Evolutionary conservation across 345 rosid species (phyloP).

Genomic region (Moringa oleifera): DNA sequence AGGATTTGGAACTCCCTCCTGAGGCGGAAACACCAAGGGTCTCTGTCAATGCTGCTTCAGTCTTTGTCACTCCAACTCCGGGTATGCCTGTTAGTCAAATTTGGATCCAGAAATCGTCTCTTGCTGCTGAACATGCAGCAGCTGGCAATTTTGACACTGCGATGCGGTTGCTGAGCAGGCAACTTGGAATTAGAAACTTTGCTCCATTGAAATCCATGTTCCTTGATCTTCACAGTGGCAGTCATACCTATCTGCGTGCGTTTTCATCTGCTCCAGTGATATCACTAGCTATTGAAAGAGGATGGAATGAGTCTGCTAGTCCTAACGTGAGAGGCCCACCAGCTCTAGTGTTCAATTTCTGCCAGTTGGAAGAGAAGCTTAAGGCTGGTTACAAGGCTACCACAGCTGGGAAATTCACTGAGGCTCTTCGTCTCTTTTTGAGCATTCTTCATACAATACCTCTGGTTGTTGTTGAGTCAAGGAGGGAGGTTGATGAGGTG

Average conservation of each 20-base stretch:
- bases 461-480: constrained; percentile 78
- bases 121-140: constrained; percentile 90
- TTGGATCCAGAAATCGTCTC: constrained; percentile 82
- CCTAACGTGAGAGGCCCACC: constrained; percentile 92
- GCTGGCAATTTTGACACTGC: constrained; percentile 94
- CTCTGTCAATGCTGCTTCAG: constrained; percentile 47
- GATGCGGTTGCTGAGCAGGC: constrained; percentile 84
- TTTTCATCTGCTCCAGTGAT: constrained; percentile 76
- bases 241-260: constrained; percentile 77
- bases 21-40: constrained; percentile 77
- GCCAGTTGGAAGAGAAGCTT: constrained; percentile 91
- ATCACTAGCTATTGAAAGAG: constrained; percentile 75
- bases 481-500: constrained; percentile 97
- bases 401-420: constrained; percentile 65
- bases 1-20: constrained; percentile 83
- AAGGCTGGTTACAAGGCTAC: constrained; percentile 90
- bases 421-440: constrained; percentile 72
- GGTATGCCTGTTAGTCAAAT: constrained; percentile 90
- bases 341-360: constrained; percentile 63
- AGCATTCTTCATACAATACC: constrained; percentile 92
- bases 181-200: constrained; percentile 84
- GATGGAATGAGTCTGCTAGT: constrained; percentile 72
- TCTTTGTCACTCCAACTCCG: constrained; percentile 76
- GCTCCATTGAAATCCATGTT: constrained; percentile 65
- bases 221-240: constrained; percentile 67